Conservation (phyloP, 352 stramenopile genomes). For the Pythium dissotocum region DNA sequence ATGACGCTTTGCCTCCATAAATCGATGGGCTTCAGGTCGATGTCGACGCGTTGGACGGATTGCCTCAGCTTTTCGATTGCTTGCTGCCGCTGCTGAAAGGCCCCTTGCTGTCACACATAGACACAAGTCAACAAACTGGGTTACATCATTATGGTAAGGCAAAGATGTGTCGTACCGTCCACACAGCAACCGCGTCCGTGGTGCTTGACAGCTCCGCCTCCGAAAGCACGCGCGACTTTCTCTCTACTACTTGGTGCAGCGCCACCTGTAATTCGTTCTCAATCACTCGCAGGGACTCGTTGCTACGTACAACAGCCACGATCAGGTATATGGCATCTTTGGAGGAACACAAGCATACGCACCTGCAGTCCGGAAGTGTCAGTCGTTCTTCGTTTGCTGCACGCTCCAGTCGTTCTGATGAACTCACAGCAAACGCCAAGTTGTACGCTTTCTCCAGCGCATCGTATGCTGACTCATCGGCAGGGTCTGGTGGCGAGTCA, state of each 20-base stretch:
- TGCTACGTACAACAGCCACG: background rate
- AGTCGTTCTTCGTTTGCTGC: background rate
- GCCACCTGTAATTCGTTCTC: background rate
- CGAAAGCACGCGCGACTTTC: slow-evolving; percentile 4
- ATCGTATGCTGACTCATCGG: slow-evolving; percentile 43
- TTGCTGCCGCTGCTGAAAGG: background rate
- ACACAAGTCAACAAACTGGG: background rate
- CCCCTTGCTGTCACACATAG: slow-evolving; percentile 7
- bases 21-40: background rate
- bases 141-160: background rate
- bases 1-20: background rate
- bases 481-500: slow-evolving; percentile 39
- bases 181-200: background rate
- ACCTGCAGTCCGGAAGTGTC: background rate
- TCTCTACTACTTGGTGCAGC: slow-evolving; percentile 1
- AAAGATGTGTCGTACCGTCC: slow-evolving; percentile 14
- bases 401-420: slow-evolving; percentile 20
- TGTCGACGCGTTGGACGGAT: background rate
- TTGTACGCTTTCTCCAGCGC: slow-evolving; percentile 67
- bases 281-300: background rate
- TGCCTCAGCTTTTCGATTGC: slow-evolving; percentile 16
- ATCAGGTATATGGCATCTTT: background rate
- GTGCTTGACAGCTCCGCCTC: slow-evolving; percentile 9
- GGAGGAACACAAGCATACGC: background rate
- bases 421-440: slow-evolving; percentile 40